These are phyloP conservation scores for Macadamia integrifolia DNA, from an alignment of 164 flowering plant genomes.

Conservation along the genomic window DNA sequence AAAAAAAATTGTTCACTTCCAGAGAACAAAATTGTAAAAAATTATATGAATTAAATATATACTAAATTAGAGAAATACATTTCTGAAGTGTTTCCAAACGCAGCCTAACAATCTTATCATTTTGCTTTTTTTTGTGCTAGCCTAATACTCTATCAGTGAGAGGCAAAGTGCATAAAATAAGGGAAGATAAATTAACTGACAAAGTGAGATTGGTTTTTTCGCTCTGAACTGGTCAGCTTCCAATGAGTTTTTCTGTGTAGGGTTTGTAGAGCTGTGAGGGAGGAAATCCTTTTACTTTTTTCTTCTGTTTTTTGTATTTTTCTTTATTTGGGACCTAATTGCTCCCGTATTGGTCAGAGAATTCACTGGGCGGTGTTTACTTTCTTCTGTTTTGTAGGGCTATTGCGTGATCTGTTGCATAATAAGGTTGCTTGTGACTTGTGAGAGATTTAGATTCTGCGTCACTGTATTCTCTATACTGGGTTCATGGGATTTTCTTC, in stretches of 20 bases:
- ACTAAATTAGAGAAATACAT: too few relatives aligned
- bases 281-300: not conserved
- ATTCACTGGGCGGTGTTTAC: not conserved
- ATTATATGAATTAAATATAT: too few relatives aligned
- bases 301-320: not conserved
- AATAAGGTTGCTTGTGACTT: not conserved
- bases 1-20: too few relatives aligned
- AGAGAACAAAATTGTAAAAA: too few relatives aligned
- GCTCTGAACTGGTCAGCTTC: not conserved
- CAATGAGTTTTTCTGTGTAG: not conserved
- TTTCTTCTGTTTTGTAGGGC: not conserved
- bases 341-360: not conserved
- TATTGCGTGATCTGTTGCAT: constrained; percentile 1
- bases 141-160: not conserved
- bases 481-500: not conserved
- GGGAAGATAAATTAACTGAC: not conserved
- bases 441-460: constrained; percentile 1
- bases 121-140: not conserved
- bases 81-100: not conserved
- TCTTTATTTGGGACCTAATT: not conserved
- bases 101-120: too few relatives aligned
- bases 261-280: constrained; percentile 2
- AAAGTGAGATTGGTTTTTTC: not conserved
- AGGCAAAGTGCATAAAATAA: not conserved
- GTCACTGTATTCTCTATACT: not conserved